Conservation (phyloP, 192 early-diverging fungal species). For the Backusella luteola region DNA sequence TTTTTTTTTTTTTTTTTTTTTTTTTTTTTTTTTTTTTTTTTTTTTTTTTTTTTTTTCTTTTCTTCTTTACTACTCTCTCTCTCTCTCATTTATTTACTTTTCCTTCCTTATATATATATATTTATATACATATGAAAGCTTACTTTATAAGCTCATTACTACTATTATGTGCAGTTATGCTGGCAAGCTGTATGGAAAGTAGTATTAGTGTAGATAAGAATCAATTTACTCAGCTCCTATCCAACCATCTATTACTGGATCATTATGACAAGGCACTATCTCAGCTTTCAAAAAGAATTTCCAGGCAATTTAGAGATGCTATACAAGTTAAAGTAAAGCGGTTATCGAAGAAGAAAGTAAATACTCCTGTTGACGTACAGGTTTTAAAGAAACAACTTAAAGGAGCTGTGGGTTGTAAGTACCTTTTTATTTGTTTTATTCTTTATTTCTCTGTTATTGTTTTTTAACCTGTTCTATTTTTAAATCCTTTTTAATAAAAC, state of each 20-base stretch:
- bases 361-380: conserved; percentile 11
- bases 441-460: background rate
- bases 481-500: background rate
- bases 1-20: too few relatives aligned
- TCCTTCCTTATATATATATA: background rate
- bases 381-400: conserved; percentile 12
- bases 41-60: background rate
- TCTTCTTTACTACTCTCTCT: background rate
- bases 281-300: conserved; percentile 11
- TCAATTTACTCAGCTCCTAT: conserved; percentile 2
- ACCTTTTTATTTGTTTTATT: background rate
- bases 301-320: conserved; percentile 5
- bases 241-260: conserved; percentile 15
- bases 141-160: background rate
- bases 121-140: background rate
- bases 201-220: conserved; percentile 10
- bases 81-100: background rate
- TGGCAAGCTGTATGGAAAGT: conserved; percentile 3
- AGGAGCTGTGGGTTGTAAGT: conserved; percentile 15
- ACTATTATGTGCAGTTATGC: background rate
- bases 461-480: background rate
- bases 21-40: background rate
- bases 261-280: conserved; percentile 7
- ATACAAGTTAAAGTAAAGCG: conserved; percentile 13
- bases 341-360: background rate